Conservation (phyloP, 345 rosid species). For the Boechera divaricarpa region DNA sequence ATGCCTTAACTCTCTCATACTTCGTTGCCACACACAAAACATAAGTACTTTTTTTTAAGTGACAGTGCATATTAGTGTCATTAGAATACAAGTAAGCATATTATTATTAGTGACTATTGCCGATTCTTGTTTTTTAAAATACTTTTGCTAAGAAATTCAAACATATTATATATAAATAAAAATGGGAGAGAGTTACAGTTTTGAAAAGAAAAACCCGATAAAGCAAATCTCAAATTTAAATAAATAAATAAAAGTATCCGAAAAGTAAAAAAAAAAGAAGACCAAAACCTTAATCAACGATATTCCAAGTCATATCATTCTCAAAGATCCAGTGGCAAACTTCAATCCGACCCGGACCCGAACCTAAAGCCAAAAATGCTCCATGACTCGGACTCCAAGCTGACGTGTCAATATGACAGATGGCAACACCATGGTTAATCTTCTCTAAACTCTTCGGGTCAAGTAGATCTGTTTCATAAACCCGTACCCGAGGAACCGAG, state of each 20-base stretch:
- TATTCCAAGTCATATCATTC: slow-evolving; percentile 81
- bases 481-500: slow-evolving; percentile 89
- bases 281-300: slow-evolving; percentile 48
- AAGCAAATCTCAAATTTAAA: slow-evolving; percentile 4
- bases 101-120: background rate
- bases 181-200: background rate
- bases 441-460: slow-evolving; percentile 53
- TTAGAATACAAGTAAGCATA: background rate
- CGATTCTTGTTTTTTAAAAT: background rate
- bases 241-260: background rate
- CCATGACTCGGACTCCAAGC: slow-evolving; percentile 83
- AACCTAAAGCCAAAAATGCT: slow-evolving; percentile 74
- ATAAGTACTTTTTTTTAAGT: too few relatives aligned
- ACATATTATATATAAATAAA: background rate
- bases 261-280: background rate
- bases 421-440: slow-evolving; percentile 81
- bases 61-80: too few relatives aligned
- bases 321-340: slow-evolving; percentile 96
- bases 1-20: too few relatives aligned
- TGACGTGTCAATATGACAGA: slow-evolving; percentile 86
- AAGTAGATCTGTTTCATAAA: slow-evolving; percentile 72
- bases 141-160: background rate
- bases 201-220: background rate
- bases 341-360: slow-evolving; percentile 80
- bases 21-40: too few relatives aligned